Conservation (phyloP, 1,139 yeast species). For the Nakaseomyces glabratus region DNA sequence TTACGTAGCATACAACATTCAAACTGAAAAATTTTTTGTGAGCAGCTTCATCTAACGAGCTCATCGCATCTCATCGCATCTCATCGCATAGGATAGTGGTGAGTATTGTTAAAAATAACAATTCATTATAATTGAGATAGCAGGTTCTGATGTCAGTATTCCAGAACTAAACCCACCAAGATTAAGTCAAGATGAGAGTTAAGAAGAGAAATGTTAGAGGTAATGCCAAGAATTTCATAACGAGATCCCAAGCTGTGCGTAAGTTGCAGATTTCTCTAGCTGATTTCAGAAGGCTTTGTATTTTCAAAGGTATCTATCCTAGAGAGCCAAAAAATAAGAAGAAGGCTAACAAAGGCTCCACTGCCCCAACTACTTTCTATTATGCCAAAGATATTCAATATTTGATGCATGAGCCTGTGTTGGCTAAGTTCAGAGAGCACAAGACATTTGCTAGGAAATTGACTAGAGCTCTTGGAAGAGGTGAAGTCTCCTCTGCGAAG, state of each 20-base stretch:
- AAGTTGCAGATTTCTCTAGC: constrained; percentile 89
- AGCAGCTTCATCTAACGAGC: no score
- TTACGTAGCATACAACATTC: no score
- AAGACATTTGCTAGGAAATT: constrained; percentile 88
- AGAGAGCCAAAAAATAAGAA: constrained; percentile 94
- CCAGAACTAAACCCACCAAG: no score
- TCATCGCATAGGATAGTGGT: no score
- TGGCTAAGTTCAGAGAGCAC: constrained; percentile 88
- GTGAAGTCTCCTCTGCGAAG: constrained; percentile 84
- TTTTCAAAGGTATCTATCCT: constrained; percentile 93
- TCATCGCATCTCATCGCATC: no score
- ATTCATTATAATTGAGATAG: no score
- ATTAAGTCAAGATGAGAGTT: constrained; percentile 34
- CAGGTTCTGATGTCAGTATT: no score
- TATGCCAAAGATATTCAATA: constrained; percentile 91
- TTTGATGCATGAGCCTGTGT: constrained; percentile 88
- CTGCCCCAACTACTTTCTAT: constrained; percentile 92
- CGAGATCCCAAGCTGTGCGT: constrained; percentile 92
- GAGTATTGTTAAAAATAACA: no score
- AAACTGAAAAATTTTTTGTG: no score
- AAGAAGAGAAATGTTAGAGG: constrained; percentile 82
- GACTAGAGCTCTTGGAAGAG: constrained; percentile 83
- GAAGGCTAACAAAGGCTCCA: constrained; percentile 95
- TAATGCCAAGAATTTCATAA: constrained; percentile 84
- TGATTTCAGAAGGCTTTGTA: constrained; percentile 96